These are phyloP conservation scores for Zasmidium angulare DNA, from an alignment of 2,329 filamentous ascomycete genomes.

Conservation along the genomic window DNA sequence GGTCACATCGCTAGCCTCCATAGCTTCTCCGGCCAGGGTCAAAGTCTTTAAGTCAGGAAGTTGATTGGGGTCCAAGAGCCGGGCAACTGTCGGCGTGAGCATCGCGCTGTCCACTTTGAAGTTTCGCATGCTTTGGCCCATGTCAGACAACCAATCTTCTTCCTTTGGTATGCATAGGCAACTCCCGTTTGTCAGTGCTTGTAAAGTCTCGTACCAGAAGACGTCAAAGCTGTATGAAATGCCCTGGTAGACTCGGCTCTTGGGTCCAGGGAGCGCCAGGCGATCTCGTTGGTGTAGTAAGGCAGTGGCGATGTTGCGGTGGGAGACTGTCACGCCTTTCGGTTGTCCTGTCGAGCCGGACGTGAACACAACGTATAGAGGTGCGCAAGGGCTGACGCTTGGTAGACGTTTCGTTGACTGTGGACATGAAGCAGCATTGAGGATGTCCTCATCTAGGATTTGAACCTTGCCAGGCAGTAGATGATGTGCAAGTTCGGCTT, in stretches of 20 bases:
- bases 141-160: constrained; percentile 4
- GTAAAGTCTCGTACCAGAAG: constrained; percentile 22
- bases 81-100: constrained; percentile 58
- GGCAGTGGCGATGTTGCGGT: constrained; percentile 12
- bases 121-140: constrained; percentile 1
- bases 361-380: constrained; percentile 17
- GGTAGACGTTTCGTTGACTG: background rate
- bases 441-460: background rate
- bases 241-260: constrained; percentile 23
- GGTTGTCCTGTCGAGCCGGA: constrained; percentile 52
- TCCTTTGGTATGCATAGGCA: background rate
- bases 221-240: constrained; percentile 27
- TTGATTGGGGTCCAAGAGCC: constrained; percentile 31
- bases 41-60: background rate
- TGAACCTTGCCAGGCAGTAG: background rate
- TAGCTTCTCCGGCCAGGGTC: background rate
- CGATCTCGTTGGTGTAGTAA: constrained; percentile 3
- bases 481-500: background rate
- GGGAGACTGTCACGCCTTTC: constrained; percentile 4
- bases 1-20: background rate
- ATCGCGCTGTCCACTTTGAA: constrained; percentile 41
- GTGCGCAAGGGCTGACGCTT: background rate
- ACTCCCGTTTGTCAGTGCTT: constrained; percentile 14
- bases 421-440: background rate
- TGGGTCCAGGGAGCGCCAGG: constrained; percentile 4